Evolutionary conservation across 192 early-diverging fungal genomes (phyloP).

Genomic region (Coemansia sp.): DNA sequence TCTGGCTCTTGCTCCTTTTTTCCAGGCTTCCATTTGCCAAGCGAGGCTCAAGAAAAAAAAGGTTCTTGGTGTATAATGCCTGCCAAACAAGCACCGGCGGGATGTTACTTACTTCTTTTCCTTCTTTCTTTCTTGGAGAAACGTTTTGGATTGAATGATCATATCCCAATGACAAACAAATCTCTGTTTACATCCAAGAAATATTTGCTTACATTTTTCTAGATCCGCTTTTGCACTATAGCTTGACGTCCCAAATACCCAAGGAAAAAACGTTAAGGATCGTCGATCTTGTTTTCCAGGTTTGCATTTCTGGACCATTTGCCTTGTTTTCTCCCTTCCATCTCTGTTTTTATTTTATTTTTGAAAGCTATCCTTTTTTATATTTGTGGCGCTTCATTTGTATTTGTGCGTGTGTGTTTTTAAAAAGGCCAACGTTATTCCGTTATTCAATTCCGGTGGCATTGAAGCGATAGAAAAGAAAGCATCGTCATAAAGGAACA

Average conservation of each 20-base stretch:
- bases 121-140: background rate
- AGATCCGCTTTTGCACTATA: background rate
- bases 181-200: background rate
- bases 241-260: background rate
- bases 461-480: background rate
- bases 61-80: too few relatives aligned
- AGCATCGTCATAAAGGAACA: background rate
- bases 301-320: background rate
- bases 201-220: background rate
- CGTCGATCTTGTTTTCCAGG: constrained; percentile 4
- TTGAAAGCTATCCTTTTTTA: background rate
- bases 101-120: too few relatives aligned
- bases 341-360: background rate
- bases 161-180: background rate
- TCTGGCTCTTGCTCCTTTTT: too few relatives aligned
- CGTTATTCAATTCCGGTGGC: too few relatives aligned
- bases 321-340: background rate
- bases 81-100: background rate
- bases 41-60: too few relatives aligned
- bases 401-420: too few relatives aligned
- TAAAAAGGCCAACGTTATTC: background rate
- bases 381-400: background rate
- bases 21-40: too few relatives aligned
- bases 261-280: background rate
- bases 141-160: background rate